A percentile compares a stretch with the other conserved stretches of the same genome.
Conservation (phyloP, 768 basidiomycete genomes). For the Phallus indusiatus region DNA sequence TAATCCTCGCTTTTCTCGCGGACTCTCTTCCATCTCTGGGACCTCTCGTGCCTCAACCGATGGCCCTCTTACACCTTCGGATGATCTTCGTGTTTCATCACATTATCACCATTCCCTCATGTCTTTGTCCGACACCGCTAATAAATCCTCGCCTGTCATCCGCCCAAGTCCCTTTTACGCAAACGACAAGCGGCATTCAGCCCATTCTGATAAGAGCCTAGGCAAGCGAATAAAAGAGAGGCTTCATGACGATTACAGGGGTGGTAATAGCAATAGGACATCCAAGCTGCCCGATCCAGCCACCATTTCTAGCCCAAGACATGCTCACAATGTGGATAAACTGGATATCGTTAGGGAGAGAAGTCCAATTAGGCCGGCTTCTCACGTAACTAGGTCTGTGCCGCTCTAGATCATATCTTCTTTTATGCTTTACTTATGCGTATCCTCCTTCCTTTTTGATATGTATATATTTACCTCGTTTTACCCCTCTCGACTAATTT, state of each 20-base stretch:
- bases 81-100: background rate
- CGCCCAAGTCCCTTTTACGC: conserved; percentile 37
- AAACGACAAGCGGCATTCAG: background rate
- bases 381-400: background rate
- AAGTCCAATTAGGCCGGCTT: background rate
- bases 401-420: background rate
- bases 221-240: background rate
- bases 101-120: conserved; percentile 5
- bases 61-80: conserved; percentile 7
- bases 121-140: background rate
- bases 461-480: no score
- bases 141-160: background rate
- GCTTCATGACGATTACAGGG: background rate
- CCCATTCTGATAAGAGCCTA: conserved; percentile 7
- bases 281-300: background rate
- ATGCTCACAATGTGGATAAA: no score
- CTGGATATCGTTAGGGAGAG: background rate
- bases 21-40: background rate
- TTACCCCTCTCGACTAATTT: no score
- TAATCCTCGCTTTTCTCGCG: conserved; percentile 1
- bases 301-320: background rate
- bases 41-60: conserved; percentile 4
- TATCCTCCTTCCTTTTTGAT: background rate
- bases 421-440: background rate
- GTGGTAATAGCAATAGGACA: no score